Base-by-base conservation (phyloP, 1,284 basidiomycete species). In the Ustilago trichophora region DNA sequence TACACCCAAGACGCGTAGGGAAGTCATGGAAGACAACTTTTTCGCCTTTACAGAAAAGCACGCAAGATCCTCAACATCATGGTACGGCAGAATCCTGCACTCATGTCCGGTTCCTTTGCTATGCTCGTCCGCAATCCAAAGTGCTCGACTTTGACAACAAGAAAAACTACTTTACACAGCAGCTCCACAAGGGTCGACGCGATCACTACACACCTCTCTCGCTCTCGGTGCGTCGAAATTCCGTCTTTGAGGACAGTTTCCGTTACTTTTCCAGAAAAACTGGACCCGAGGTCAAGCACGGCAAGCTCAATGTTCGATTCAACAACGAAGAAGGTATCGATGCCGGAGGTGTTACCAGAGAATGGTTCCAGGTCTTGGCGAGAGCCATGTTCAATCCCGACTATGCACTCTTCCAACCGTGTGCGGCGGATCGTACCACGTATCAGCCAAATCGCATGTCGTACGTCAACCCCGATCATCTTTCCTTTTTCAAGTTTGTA, bases 111-210 rank as follows among this genome's bases (percentile, higher is more conserved):
- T 11, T 96, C 93, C 1, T 99, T 99, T 86, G 93, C 94, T 13
- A 86, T 99, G 3, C 86, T 99, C 53, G 91, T 98, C 29, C 89
- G 94, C 82, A 98, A 99, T 77, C 90, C 96, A 43, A 90, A 92
- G 93, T 98, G 21, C 87, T 99, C 58, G 96, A 98, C 85, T 99
- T 99, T 82, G 96, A 98, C 85, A 98, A 98, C 88, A 98, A 98
- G 85, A 89, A 96, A 49, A 96, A 94, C 78, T 98, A 95, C 85
- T 98, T 98, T 85, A 91, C 88, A 67, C 95, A 98, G 83, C 93
- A 98, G 82, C 86, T 98, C 15, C 93, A 96, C 82, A 89, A 91
- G 48, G 90, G 72, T 6, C 71, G 87, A 31, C 87, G 91, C 22
- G 91, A 93, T 73, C 90, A 92, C 70, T 88, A 92, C 63, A 85